Base-by-base conservation (phyloP, 805 yeast genomes). In the Cyberlindnera amylophila region DNA sequence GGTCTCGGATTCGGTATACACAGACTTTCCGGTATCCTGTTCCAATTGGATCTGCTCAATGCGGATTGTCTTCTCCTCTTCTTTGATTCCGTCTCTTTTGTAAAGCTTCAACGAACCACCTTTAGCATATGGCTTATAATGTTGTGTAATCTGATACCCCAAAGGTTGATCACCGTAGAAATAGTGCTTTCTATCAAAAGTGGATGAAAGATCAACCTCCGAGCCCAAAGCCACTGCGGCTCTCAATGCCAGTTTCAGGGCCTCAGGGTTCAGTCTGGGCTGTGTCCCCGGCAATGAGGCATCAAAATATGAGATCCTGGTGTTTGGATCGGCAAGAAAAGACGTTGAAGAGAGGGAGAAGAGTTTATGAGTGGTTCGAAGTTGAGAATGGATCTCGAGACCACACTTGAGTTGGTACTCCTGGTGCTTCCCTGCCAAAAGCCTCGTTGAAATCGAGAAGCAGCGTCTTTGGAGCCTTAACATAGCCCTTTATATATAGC, bases 91-190 rank as follows among this genome's bases (percentile, higher is more conserved):
- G 41, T 71, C 67, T 30, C 73, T 61, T 28, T 72, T 63, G 10
- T 54, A 58, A 32, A 91, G 59, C 17, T 58, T 58, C 24, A 91
- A 36, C 16, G 41, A 50, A 0, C 99, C 99, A 37, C 77, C 71
- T 26, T 62, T 67, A 2, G 96, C 93, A 36, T 86, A 68, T 1
- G 98, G 97, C 28, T 72, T 72, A 59, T 75, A 87, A 57, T 79
- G 86, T 63, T 93, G 99, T 0, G 99, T 93, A 38, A 93, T 84
- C 61, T 93, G 99, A 63, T 89, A 93, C 1, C 99, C 99, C 40
- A 85, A 64, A 0, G 99, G 99, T 60, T 93, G 98, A 62, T 93
- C 99, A 1, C 90, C 91, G 61, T 93, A 93, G 62, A 93, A 89
- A 61, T 93, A 93, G 61, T 93, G 99, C 62, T 93, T 93, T 51